Base-by-base conservation (phyloP, 208 protist species). In the Angomonas desouzai region DNA sequence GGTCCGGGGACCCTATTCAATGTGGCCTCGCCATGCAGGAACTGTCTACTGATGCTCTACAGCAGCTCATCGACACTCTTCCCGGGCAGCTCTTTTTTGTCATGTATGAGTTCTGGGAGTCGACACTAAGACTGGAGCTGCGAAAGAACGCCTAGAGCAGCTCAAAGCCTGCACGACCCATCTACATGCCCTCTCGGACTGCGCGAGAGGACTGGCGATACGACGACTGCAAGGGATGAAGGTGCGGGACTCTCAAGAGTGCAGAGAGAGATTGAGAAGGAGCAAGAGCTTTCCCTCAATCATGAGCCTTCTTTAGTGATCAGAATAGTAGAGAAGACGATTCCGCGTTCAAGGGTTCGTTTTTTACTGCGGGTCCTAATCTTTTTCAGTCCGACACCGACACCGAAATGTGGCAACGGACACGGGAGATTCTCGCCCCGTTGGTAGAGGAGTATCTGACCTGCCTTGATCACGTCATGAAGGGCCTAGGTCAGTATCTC, bases 1-100 rank as follows among this genome's bases (percentile, higher is more conserved):
- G 72, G 72, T 62, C 77, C 20, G 47, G 73, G 16, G 72, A 79
- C 38, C 68, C 72, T 11, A 57, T 79, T 28, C 62, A 83, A 11
- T 55, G 40, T 38, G 53, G 55, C 30, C 13, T 74, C 3, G 64
- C 68, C 16, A 55, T 79, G 3, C 16, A 58, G 29, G 49, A 57
- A 16, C 25, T 63, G 36, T 58, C 56, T 18, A 74, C 69, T 6
- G 68, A 75, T 27, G 71, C 76, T 18, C 55, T 77, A 18, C 67
- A 75, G 23, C 29, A 62, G 48, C 43, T 51, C 25, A 73, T 77
- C 18, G 51, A 22, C 11, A 30, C 20, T n/a, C 16, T 73, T 22
- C 47, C 68, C 4, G 2, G 13, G 27, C 45, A 73, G 55, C 51
- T 82, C 10, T 55, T 51, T 36, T 64, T 72, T 30, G 45, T 75